Percentiles rank a stretch among this genome's conserved stretches.
Evolutionary conservation across 768 basidiomycete species (phyloP).

Genomic region (Rubroboletus satanas): DNA sequence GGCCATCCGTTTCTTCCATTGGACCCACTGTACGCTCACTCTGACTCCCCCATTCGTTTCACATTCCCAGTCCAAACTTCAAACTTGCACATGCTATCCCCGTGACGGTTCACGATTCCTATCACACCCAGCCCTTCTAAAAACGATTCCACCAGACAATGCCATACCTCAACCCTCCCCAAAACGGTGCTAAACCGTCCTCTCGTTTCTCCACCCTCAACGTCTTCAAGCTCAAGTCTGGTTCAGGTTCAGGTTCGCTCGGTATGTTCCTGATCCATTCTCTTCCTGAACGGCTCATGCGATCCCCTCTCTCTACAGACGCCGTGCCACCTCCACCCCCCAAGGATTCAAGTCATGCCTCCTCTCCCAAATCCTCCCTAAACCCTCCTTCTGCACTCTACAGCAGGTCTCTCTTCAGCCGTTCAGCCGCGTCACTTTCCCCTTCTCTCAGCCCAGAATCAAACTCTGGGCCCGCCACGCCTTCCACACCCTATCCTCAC

Average conservation of each 20-base stretch:
- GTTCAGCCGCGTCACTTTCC: constrained; percentile 43
- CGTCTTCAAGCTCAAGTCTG: constrained; percentile 38
- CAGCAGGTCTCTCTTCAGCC: constrained; percentile 36
- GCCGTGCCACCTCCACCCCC: constrained; percentile 49
- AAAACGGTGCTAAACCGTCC: constrained; percentile 23
- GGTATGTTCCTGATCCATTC: background rate
- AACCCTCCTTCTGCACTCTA: constrained; percentile 11
- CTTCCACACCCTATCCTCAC: constrained; percentile 13
- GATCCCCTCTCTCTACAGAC: constrained; percentile 6
- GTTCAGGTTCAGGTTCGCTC: background rate
- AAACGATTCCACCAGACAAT: background rate
- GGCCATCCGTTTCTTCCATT: background rate
- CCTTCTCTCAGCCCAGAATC: constrained; percentile 33
- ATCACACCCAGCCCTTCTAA: background rate
- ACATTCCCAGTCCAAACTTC: background rate
- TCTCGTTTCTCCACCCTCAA: constrained; percentile 41
- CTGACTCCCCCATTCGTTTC: background rate
- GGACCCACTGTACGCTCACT: background rate
- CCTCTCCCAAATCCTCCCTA: constrained; percentile 16
- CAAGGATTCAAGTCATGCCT: constrained; percentile 46
- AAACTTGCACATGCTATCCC: background rate
- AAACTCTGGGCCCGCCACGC: constrained; percentile 17
- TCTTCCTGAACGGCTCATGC: background rate
- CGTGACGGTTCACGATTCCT: background rate
- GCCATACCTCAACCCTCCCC: constrained; percentile 6